Evolutionary conservation across 2,329 filamentous ascomycete species (phyloP).

Genomic region (Fusarium goolgardi): DNA sequence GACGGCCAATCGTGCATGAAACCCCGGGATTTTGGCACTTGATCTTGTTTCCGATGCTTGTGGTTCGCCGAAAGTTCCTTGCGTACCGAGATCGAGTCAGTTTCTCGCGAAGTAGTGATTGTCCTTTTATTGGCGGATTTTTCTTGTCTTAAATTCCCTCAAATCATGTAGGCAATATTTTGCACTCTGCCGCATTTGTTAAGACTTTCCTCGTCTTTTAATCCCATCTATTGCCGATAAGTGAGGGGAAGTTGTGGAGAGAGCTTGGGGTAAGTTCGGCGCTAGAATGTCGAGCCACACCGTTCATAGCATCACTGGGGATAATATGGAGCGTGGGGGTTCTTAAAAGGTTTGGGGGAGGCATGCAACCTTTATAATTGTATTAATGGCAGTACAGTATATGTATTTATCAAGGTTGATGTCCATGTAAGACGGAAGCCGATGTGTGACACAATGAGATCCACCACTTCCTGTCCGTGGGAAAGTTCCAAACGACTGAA

Average conservation of each 20-base stretch:
- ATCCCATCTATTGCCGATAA: background rate
- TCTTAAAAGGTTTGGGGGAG: slow-evolving; percentile 4
- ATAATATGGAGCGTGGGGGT: slow-evolving; percentile 12
- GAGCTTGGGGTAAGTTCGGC: slow-evolving; percentile 15
- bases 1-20: background rate
- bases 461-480: background rate
- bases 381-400: background rate
- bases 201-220: background rate
- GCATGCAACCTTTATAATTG: background rate
- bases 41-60: slow-evolving; percentile 14
- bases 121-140: slow-evolving; percentile 1
- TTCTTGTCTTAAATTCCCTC: background rate
- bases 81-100: background rate
- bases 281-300: slow-evolving; percentile 1
- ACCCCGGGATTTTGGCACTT: slow-evolving; percentile 4
- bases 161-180: background rate
- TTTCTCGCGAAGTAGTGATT: background rate
- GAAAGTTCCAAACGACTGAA: background rate
- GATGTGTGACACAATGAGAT: background rate
- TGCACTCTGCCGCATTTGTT: background rate
- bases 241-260: slow-evolving; percentile 30
- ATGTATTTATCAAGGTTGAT: background rate
- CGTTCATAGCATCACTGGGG: slow-evolving; percentile 2
- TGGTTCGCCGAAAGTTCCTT: background rate
- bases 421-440: background rate